phyloP scores from a whole-genome alignment of 768 basidiomycete species.

The Pleurotus pulmonarius region DNA sequence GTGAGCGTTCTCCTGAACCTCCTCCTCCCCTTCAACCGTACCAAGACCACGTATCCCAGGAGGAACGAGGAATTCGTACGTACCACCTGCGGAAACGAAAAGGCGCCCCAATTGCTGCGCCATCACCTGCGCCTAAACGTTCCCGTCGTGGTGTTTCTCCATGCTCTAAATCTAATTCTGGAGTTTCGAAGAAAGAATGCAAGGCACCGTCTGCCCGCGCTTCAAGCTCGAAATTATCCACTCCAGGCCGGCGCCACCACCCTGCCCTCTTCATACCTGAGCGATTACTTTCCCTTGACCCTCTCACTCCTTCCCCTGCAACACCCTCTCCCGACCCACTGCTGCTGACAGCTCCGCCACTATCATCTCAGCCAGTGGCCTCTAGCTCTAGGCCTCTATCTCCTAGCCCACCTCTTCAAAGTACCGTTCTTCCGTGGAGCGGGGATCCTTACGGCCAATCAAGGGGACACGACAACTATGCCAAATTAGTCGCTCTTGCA shows the following conservation, averaged over 20 bases:
- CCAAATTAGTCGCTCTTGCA: background rate
- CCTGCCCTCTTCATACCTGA: background rate
- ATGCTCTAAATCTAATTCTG: background rate
- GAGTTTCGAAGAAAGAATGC: background rate
- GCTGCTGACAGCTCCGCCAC: background rate
- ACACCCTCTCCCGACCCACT: constrained; percentile 5
- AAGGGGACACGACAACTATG: constrained; percentile 1
- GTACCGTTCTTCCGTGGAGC: background rate
- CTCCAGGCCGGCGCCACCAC: background rate
- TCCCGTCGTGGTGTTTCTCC: background rate
- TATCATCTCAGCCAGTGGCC: background rate
- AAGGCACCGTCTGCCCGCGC: background rate
- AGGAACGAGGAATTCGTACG: background rate
- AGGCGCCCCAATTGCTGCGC: background rate
- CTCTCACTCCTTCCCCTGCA: background rate
- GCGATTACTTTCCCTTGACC: background rate
- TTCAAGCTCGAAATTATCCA: background rate
- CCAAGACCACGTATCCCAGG: background rate
- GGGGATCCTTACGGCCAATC: constrained; percentile 1
- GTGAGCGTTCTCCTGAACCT: background rate
- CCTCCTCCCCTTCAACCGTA: background rate
- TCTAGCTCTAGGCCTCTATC: background rate
- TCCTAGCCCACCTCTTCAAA: background rate
- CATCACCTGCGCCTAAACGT: background rate
- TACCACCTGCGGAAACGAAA: background rate